Percentiles rank a stretch among this genome's conserved stretches.
phyloP scores from a whole-genome alignment of 2,329 filamentous ascomycete genomes.

The Pseudogymnoascus pannorum region DNA sequence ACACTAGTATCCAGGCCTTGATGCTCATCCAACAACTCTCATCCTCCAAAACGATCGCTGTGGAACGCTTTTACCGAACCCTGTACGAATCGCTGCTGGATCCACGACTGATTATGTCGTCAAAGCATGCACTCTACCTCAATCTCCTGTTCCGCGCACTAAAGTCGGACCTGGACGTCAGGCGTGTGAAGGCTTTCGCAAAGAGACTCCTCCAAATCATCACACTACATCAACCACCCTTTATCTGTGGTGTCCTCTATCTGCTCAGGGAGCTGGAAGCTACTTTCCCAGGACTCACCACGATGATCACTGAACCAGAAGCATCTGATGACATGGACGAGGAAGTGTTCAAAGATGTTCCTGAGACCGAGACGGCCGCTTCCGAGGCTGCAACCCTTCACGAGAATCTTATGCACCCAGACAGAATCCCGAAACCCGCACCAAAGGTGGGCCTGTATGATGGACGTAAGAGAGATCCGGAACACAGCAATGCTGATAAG shows the following conservation, averaged over 20 bases:
- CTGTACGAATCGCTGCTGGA: constrained; percentile 93
- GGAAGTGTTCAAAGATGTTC: constrained; percentile 53
- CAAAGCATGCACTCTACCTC: constrained; percentile 91
- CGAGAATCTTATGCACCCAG: constrained; percentile 10
- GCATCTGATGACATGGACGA: constrained; percentile 60
- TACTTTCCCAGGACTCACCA: constrained; percentile 72
- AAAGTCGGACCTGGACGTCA: constrained; percentile 83
- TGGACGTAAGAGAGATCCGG: constrained; percentile 82
- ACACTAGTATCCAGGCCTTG: constrained; percentile 92
- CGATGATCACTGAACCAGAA: constrained; percentile 74
- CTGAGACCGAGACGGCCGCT: constrained; percentile 39
- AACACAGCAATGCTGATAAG: constrained; percentile 85
- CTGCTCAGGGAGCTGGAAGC: constrained; percentile 73
- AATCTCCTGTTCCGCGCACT: constrained; percentile 84
- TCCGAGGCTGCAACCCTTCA: constrained; percentile 29
- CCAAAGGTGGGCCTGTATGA: constrained; percentile 54
- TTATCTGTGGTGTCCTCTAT: constrained; percentile 88
- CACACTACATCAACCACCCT: constrained; percentile 82
- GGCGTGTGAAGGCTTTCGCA: constrained; percentile 89
- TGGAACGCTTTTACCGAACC: constrained; percentile 89
- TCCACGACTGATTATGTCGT: constrained; percentile 78
- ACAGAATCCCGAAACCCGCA: constrained; percentile 11
- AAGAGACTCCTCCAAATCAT: constrained; percentile 87
- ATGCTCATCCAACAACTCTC: constrained; percentile 92
- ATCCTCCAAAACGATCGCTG: constrained; percentile 67